phyloP scores from a whole-genome alignment of 2,329 filamentous ascomycete species.

The Aspergillus ochraceoroseus region DNA sequence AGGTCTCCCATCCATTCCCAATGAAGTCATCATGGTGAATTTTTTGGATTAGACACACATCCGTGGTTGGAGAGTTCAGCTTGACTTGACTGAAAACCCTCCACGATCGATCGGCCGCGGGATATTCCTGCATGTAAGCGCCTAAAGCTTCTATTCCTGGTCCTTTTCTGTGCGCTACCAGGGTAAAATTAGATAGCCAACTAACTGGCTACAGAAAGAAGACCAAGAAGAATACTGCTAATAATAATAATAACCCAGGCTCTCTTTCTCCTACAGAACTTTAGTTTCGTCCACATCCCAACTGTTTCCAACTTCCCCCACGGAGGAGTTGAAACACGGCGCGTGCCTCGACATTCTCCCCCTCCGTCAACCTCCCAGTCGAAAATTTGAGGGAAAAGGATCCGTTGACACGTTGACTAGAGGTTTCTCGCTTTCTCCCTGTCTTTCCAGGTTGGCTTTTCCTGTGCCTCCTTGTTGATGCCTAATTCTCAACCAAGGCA shows the following conservation, averaged over 20 bases:
- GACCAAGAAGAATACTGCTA: too few species aligned
- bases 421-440: too few species aligned
- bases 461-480: too few species aligned
- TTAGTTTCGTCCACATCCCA: too few species aligned
- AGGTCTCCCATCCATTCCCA: neutral
- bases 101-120: constrained; percentile 13
- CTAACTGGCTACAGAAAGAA: too few species aligned
- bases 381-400: too few species aligned
- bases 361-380: constrained; percentile 2
- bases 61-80: constrained; percentile 6
- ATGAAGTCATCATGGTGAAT: neutral
- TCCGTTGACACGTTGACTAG: too few species aligned
- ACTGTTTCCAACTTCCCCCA: too few species aligned
- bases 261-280: too few species aligned
- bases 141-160: constrained; percentile 13
- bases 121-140: constrained; percentile 11
- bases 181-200: constrained; percentile 4
- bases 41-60: neutral
- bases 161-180: neutral
- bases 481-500: too few species aligned
- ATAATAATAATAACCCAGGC: too few species aligned
- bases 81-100: constrained; percentile 8
- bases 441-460: too few species aligned
- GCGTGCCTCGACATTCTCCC: constrained; percentile 15
- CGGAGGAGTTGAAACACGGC: constrained; percentile 21